Evolutionary conservation across 306 rosid species (phyloP), one percentile per base, ranked within the genome.

Genomic region (Vicia faba): DNA sequence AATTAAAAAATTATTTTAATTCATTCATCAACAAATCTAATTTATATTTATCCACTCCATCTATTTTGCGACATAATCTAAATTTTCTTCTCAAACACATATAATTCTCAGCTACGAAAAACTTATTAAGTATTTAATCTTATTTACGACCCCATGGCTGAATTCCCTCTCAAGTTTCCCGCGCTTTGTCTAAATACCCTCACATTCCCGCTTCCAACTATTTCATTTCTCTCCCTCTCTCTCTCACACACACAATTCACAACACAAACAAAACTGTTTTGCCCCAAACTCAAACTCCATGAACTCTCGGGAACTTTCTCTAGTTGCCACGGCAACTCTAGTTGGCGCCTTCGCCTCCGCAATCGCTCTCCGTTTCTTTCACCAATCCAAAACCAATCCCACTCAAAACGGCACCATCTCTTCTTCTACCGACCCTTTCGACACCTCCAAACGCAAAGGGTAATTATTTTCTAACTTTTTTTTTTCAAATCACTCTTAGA

Each of bases 361-460:
- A 12, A 5, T 88, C 18, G 80, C 87, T 41, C 49, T 78, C 70
- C 88, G 88, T 67, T 83, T 82, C 88, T 77, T 87, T 77, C 38
- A 54, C 81, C 66, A 68, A 7, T 48, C 70, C 48, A 33, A 48
- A 7, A 12, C 57, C 63, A 54, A 53, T 63, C 66, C 75, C 11
- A 43, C 83, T 0, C 75, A 48, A 45, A 86, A 81, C 79, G 91
- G 77, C 43, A 51, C 43, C 65, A 75, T 73, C 13, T 57, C 71
- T n/a, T 61, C 81, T 38, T 35, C 87, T 12, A 79, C 4, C 8
- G 84, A 83, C 69, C 95, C 91, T 43, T 88, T 84, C 9, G 88
- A 93, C 70, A 88, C 97, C 63, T 83, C 97, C 72, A 93, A 86
- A 77, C 88, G 98, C 43, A 28, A 75, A 51, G 88, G 84, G 97